Conservation (phyloP, 306 rosid genomes). For the Echinosophora koreensis region DNA sequence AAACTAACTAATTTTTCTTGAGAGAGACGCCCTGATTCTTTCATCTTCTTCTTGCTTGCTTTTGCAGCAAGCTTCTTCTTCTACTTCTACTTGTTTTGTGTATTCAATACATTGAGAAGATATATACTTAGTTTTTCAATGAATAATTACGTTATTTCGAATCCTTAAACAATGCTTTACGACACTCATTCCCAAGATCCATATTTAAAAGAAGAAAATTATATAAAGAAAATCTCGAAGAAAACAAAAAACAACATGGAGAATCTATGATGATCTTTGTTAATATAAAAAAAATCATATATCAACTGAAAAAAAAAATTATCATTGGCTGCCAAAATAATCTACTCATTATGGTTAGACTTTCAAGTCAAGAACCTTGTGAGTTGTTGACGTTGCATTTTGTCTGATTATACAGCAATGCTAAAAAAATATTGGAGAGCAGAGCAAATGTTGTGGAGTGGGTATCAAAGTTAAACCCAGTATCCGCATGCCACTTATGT, state of each 20-base stretch:
- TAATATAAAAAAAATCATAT: neutral
- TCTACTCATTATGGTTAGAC: neutral
- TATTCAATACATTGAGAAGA: too few relatives aligned
- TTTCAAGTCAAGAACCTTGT: neutral
- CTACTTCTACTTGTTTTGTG: too few relatives aligned
- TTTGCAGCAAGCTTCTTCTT: too few relatives aligned
- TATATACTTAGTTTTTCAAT: too few relatives aligned
- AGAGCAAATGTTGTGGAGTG: conserved; percentile 5
- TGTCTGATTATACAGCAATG: conserved; percentile 22
- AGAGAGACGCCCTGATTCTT: too few relatives aligned
- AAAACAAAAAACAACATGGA: neutral
- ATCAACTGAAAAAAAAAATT: neutral
- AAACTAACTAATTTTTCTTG: too few relatives aligned
- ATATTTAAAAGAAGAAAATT: too few relatives aligned
- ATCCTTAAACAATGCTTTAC: too few relatives aligned
- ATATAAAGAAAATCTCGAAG: too few relatives aligned
- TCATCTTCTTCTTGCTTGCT: too few relatives aligned
- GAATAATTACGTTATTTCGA: too few relatives aligned
- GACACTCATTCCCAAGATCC: too few relatives aligned
- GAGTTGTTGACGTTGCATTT: conserved; percentile 12
- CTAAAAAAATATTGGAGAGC: neutral
- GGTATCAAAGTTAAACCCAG: conserved; percentile 19
- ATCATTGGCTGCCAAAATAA: neutral
- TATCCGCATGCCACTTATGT: conserved; percentile 9
- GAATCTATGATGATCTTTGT: neutral